Evolutionary conservation across 331 rosid genomes (phyloP), one percentile per base, ranked within the genome.

Genomic region (Dryas integrifolia): DNA sequence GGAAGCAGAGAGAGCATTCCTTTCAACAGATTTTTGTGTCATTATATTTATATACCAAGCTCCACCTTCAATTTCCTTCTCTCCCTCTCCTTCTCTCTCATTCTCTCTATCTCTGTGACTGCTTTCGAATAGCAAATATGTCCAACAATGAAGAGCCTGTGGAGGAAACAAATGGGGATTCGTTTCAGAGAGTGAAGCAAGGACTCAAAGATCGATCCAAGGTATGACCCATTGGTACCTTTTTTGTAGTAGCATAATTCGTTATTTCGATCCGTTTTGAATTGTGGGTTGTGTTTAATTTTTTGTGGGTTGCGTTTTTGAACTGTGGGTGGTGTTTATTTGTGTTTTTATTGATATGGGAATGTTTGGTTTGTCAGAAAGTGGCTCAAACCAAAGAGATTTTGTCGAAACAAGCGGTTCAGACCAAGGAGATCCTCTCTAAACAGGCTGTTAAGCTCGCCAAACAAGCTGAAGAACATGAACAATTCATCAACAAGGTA

Each of bases 401-500:
- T 26, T 74, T 91, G 53, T 86, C 95, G 30, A 86, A 88, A 65
- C 96, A 90, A 83, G 94, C 96, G 10, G 89, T 86, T 63, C 88
- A 87, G 79, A 89, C 90, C n/a, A 85, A 81, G 62, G 81, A 86
- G 80, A 78, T 90, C 10, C 74, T 90, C 0, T 89, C 91, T 4
- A 84, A 87, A 68, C 92, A 91, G 70, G 97, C 92, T 9, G 84
- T 84, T 65, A 89, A 87, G 88, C 84, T 91, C 78, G 91, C 91
- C 52, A 87, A 87, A 70, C 92, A 87, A 77, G 97, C 97, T 0
- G 88, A 91, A 72, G 96, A 91, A 57, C 96, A 91, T 50, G 96
- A 91, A 67, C 78, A 87, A 43, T 87, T 91, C 81, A 89, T 89
- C 65, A 87, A 80, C 69, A 91, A 91, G 96, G 97, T 86, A 6